A percentile compares a stretch with the other conserved stretches of the same genome.
phyloP scores from a whole-genome alignment of 306 rosid genomes.

The Cicer cuneatum region DNA sequence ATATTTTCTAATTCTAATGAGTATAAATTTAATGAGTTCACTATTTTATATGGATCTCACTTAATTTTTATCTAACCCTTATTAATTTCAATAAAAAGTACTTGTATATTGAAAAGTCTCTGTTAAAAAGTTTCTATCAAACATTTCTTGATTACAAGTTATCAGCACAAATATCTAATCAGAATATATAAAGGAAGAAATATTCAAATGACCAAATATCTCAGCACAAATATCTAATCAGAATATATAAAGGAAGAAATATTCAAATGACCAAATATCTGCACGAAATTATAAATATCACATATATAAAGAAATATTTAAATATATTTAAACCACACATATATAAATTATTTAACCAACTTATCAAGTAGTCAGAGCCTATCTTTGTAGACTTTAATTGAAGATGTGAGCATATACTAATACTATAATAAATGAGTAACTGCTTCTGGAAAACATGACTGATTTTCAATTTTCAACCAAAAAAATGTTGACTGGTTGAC shows the following conservation, averaged over 20 bases:
- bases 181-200: not conserved
- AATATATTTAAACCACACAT: not conserved
- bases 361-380: not conserved
- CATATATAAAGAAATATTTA: not conserved
- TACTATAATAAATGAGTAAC: not conserved
- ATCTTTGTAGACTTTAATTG: not conserved
- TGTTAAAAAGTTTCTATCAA: too few relatives aligned
- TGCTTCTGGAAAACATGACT: constrained; percentile 9
- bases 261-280: not conserved
- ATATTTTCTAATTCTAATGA: too few relatives aligned
- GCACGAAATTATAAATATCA: not conserved
- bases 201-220: not conserved
- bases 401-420: not conserved
- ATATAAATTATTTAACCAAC: not conserved
- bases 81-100: too few relatives aligned
- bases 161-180: too few relatives aligned
- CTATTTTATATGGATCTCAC: too few relatives aligned
- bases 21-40: too few relatives aligned
- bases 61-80: too few relatives aligned
- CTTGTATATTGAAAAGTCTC: too few relatives aligned
- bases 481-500: not conserved
- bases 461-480: not conserved
- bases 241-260: not conserved
- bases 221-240: too few relatives aligned
- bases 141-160: too few relatives aligned